Evolutionary conservation across 495 filamentous ascomycete species (phyloP), one percentile per base, ranked within the genome.

Genomic region (Daldinia loculata): DNA sequence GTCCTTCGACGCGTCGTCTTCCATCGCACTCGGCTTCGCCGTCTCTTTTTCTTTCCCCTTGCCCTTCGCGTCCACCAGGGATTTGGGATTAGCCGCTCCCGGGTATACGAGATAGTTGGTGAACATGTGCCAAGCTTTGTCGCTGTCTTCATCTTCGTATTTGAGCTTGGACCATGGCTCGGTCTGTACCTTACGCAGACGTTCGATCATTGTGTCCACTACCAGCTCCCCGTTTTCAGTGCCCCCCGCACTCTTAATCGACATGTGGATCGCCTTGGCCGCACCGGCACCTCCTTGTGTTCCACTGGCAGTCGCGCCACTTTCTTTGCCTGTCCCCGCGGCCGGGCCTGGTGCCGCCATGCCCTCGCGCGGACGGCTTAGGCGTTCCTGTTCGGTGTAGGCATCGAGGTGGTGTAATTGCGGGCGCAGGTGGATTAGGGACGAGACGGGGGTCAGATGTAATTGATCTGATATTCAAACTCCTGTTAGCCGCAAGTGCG

Each of bases 221-320:
- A 74, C 64, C 2, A 77, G 63, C 30, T 78, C 80, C 27, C 79
- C 81, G 58, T 73, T 72, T 72, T 80, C 79, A 50, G 78, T 74
- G 48, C 79, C 78, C 15, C 80, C 79, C 15, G 81, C 76, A 64
- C 74, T 80, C 60, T 85, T 85, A 66, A 85, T 82, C 15, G 82
- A 81, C 83, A 85, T 85, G 75, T 84, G 82, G 72, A 85, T 85
- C 6, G 83, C 83, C 50, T 81, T 80, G 52, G 74, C 65, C 7
- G 70, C 69, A 1, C 65, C 58, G 22, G 65, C 61, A 48, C 52
- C 27, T 22, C 19, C 52, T 45, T 60, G 52, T 50, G 65, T 15
- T 39, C 36, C 63, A 24, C 61, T 59, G 55, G 57, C 43, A 1
- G 61, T 30, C 3, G 70, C 62, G 0, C 63, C 57, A 22, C 61